These are phyloP conservation scores for Metschnikowia dekortorum DNA, from an alignment of 805 yeast species.

Conservation along the genomic window DNA sequence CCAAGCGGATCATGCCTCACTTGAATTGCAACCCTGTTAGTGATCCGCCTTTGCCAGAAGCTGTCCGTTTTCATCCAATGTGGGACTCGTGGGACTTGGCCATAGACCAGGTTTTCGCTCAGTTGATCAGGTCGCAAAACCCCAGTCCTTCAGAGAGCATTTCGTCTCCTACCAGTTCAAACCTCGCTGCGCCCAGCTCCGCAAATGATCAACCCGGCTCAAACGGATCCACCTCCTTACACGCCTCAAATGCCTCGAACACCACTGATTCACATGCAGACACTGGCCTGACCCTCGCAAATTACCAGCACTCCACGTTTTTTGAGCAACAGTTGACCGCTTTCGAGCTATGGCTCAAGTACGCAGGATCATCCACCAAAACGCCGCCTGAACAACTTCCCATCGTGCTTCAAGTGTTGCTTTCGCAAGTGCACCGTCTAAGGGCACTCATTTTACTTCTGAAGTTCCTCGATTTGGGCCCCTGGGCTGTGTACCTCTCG, in stretches of 20 bases:
- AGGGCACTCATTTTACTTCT: constrained; percentile 82
- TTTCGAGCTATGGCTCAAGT: constrained; percentile 92
- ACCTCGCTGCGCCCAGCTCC: neutral
- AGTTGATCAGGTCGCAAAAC: constrained; percentile 46
- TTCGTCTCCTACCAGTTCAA: neutral
- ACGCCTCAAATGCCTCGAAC: neutral
- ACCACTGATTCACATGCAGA: neutral
- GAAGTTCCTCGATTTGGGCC: constrained; percentile 87
- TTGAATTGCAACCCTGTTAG: constrained; percentile 92
- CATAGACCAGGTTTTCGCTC: constrained; percentile 85
- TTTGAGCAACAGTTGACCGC: constrained; percentile 96
- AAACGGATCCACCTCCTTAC: neutral
- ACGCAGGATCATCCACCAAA: constrained; percentile 71
- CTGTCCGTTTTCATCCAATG: constrained; percentile 76
- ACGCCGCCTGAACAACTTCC: constrained; percentile 95
- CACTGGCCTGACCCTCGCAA: constrained; percentile 24
- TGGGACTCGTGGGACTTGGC: constrained; percentile 99
- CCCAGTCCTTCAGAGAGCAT: constrained; percentile 1
- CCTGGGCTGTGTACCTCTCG: constrained; percentile 95
- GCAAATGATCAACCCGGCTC: neutral
- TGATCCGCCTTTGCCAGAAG: constrained; percentile 87
- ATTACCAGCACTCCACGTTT: constrained; percentile 86
- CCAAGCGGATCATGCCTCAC: constrained; percentile 90
- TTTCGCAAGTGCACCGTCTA: constrained; percentile 91
- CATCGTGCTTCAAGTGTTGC: constrained; percentile 82